A percentile compares a stretch with the other conserved stretches of the same genome.
Evolutionary conservation across 176 grass and related monocot species (phyloP).

Genomic region (Ananas comosus): DNA sequence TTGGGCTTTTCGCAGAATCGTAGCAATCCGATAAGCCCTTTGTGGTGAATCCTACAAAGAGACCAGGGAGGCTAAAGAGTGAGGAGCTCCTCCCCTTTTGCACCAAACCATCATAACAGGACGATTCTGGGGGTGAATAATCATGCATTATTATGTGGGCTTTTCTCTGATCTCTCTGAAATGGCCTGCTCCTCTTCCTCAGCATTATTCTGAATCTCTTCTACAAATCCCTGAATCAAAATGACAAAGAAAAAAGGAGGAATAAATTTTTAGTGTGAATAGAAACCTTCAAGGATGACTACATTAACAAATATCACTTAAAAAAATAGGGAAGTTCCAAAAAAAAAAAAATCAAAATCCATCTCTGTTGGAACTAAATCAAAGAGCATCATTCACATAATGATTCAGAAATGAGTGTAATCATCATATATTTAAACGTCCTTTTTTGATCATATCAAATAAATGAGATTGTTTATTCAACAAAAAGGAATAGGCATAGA

Average conservation of each 20-base stretch:
- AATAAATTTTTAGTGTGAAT: not conserved
- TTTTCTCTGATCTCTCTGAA: slow-evolving; percentile 26
- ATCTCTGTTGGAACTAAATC: no score
- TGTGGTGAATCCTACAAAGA: slow-evolving; percentile 58
- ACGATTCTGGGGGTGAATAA: slow-evolving; percentile 25
- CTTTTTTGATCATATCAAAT: no score
- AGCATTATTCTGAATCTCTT: slow-evolving; percentile 32
- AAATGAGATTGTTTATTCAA: not conserved
- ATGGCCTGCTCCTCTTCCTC: slow-evolving; percentile 27
- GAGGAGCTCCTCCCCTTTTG: slow-evolving; percentile 33
- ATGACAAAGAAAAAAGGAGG: not conserved
- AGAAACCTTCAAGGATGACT: not conserved
- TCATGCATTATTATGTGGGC: slow-evolving; percentile 23
- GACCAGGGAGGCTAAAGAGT: slow-evolving; percentile 54
- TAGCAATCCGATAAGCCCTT: slow-evolving; percentile 42
- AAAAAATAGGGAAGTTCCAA: no score
- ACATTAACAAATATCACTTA: not conserved
- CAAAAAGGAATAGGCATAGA: not conserved
- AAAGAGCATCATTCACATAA: no score
- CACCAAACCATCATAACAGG: slow-evolving; percentile 12
- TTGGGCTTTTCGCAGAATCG: slow-evolving; percentile 68
- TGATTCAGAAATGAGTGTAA: not conserved
- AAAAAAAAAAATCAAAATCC: no score
- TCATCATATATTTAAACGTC: not conserved
- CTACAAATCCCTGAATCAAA: not conserved